These are phyloP conservation scores for Monoraphidium neglectum DNA, from an alignment of 139 green algal species.

Conservation along the genomic window DNA sequence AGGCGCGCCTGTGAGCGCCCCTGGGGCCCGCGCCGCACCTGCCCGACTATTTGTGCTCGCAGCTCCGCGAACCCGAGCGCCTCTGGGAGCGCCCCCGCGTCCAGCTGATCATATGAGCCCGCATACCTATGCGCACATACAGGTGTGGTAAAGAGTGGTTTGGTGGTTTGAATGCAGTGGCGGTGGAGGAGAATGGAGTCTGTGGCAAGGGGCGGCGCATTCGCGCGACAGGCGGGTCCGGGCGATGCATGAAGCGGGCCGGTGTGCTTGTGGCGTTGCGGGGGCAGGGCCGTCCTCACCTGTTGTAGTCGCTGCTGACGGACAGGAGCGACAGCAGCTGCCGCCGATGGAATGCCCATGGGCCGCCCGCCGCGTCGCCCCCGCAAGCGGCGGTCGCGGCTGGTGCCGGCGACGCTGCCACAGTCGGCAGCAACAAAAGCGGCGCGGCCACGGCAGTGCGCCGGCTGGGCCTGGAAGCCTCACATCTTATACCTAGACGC, in stretches of 20 bases:
- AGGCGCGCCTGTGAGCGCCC: no score
- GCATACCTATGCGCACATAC: conserved; percentile 23
- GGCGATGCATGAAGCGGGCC: not conserved
- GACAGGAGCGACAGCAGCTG: no score
- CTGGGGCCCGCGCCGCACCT: conserved; percentile 16
- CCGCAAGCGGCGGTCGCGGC: no score
- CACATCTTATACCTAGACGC: no score
- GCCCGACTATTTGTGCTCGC: conserved; percentile 41
- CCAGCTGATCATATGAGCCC: conserved; percentile 59
- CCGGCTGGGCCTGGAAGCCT: no score
- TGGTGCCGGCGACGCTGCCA: no score
- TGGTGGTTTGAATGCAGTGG: not conserved
- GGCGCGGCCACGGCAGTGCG: no score
- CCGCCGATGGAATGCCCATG: no score
- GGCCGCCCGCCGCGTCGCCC: no score
- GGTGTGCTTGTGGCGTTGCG: not conserved
- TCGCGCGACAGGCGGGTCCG: no score
- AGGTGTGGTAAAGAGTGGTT: not conserved
- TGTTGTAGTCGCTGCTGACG: conserved; percentile 14
- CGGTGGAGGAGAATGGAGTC: not conserved
- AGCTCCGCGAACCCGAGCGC: conserved; percentile 59
- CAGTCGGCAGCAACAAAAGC: no score
- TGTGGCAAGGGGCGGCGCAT: no score
- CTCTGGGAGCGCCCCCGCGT: conserved; percentile 52
- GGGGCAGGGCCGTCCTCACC: not conserved